phyloP scores from a whole-genome alignment of 257 asterid species.

The Solanum tarapatanum region DNA sequence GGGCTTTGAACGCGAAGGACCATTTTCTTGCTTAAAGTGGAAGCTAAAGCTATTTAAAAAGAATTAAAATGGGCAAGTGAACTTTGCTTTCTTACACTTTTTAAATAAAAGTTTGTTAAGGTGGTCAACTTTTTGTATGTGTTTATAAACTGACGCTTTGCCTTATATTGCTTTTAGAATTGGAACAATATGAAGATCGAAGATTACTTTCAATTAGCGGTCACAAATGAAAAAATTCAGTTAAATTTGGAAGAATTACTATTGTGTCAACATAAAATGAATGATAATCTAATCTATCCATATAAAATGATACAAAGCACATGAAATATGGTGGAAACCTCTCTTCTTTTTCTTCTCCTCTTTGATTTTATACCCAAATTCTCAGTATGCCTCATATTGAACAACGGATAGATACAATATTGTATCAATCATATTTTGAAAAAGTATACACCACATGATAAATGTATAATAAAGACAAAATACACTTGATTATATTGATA shows the following conservation, averaged over 20 bases:
- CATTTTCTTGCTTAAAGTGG: constrained; percentile 6
- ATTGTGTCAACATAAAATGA: neutral
- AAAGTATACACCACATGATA: neutral
- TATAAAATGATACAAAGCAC: neutral
- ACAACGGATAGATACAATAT: neutral
- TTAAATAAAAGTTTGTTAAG: neutral
- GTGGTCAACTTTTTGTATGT: neutral
- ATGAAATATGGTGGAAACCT: neutral
- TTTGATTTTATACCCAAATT: neutral
- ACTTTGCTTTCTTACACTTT: constrained; percentile 2
- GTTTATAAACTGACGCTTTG: neutral
- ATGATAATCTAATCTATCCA: neutral
- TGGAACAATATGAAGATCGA: neutral
- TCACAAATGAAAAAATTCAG: neutral
- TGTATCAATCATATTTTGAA: neutral
- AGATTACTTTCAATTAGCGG: neutral
- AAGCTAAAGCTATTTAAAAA: neutral
- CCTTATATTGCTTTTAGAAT: neutral
- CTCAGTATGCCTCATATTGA: neutral
- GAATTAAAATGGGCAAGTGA: neutral
- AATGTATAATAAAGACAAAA: neutral
- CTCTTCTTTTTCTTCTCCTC: neutral
- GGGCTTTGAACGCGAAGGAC: neutral
- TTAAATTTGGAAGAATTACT: neutral
- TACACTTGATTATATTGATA: neutral